Base-by-base conservation (phyloP, 257 asterid genomes). In the Anisodus acutangulus region DNA sequence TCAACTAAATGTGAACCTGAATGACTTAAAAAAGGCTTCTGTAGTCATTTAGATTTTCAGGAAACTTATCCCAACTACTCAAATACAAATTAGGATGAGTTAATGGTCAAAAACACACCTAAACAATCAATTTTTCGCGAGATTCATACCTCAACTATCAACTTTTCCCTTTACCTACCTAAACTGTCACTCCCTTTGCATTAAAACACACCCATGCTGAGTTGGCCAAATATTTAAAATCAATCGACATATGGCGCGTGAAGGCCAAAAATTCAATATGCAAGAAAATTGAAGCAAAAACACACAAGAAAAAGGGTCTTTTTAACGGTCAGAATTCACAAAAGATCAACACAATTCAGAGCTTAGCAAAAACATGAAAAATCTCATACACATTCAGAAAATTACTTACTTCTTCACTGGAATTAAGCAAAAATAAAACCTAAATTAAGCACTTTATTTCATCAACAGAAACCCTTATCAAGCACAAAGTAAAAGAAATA, bases 301-400 rank as follows among this genome's bases (percentile, higher is more conserved):
- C 41, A 3, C 16, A 37, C 35, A 62, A 8, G 35, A 31, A 22
- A 31, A 31, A 31, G 1, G 6, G 39, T 49, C 45, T 37, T 22
- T 49, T 6, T 35, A 12, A 51, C 81, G 0, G 22, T 26, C 63
- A 12, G 35, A 76, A 53, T 53, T 76, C 63, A 74, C 80, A 72
- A 47, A 47, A 72, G 43, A 72, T 74, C 19, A 49, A 45, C 80
- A 74, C 22, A 78, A 78, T 31, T 31, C 35, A 31, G 35, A 31
- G 35, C 35, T 31, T 31, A 31, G 35, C 35, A 31, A 31, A 31
- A 31, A 49, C 62, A 12, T 49, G 45, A 49, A 74, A 74, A 6
- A 31, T 31, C 81, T 22, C 9, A 72, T 6, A 72, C 60, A 22
- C 62, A 74, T 74, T 74, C 81, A 78, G 82, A 78, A 22, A 76